Conservation (phyloP, 257 asterid genomes). For the Primulina eburnea region DNA sequence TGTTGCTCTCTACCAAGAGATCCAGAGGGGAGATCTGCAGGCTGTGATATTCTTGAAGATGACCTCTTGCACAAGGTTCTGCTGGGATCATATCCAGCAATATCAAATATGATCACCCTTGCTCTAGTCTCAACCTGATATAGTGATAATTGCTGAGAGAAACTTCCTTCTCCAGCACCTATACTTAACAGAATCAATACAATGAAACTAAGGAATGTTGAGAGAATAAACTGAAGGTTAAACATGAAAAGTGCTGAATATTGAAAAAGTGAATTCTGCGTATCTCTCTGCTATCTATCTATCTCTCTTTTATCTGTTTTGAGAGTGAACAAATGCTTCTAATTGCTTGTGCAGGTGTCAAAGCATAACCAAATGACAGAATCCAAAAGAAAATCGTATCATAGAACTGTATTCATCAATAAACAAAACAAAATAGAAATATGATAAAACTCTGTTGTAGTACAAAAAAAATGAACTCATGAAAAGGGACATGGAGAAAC, state of each 20-base stretch:
- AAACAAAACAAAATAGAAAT: background rate
- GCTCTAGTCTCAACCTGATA: conserved; percentile 77
- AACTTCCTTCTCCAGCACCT: conserved; percentile 55
- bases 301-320: background rate
- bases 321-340: background rate
- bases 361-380: background rate
- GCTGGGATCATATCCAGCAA: conserved; percentile 54
- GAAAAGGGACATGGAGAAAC: background rate
- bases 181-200: background rate
- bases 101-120: conserved; percentile 62
- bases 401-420: background rate
- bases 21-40: conserved; percentile 50
- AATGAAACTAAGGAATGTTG: background rate
- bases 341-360: background rate
- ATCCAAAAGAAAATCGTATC: background rate
- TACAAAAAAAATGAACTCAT: background rate
- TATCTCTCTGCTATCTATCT: background rate
- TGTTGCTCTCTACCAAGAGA: conserved; percentile 40
- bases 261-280: background rate
- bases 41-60: conserved; percentile 45
- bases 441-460: background rate
- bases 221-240: background rate
- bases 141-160: conserved; percentile 41
- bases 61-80: conserved; percentile 53
- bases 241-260: background rate